A percentile compares a stretch with the other conserved stretches of the same genome.
phyloP scores from a whole-genome alignment of 495 filamentous ascomycete species.

The Corynascus novoguineensis region DNA sequence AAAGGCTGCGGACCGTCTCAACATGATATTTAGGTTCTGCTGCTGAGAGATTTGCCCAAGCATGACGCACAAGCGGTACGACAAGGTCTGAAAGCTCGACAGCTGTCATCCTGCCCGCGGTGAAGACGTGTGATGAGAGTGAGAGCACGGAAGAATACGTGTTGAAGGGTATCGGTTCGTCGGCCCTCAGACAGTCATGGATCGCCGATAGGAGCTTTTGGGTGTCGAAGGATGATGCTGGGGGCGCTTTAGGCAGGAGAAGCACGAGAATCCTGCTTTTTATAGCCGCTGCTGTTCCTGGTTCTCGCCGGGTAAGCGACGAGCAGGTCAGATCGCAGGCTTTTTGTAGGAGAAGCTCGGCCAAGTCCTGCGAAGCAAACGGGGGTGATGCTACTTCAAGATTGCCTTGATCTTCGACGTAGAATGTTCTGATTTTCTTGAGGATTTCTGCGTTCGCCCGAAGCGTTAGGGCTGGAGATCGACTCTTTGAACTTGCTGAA shows the following conservation, averaged over 20 bases:
- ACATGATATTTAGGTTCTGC: slow-evolving; percentile 86
- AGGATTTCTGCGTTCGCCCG: slow-evolving; percentile 49
- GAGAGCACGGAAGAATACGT: slow-evolving; percentile 57
- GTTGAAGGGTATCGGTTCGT: slow-evolving; percentile 36
- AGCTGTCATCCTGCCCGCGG: slow-evolving; percentile 49
- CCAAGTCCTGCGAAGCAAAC: slow-evolving; percentile 51
- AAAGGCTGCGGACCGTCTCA: slow-evolving; percentile 79
- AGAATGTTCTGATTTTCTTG: slow-evolving; percentile 59
- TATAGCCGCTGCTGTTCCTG: slow-evolving; percentile 36
- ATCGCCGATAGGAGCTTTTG: slow-evolving; percentile 53
- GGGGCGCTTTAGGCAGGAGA: slow-evolving; percentile 52
- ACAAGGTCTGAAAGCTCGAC: slow-evolving; percentile 60
- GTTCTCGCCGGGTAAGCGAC: slow-evolving; percentile 34
- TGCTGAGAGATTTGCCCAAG: slow-evolving; percentile 77
- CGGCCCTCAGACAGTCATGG: slow-evolving; percentile 36
- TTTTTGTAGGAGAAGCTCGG: slow-evolving; percentile 58
- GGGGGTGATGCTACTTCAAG: slow-evolving; percentile 49
- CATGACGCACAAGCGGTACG: slow-evolving; percentile 57
- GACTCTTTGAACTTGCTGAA: slow-evolving; percentile 29
- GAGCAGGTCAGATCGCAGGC: slow-evolving; percentile 50
- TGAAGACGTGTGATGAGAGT: slow-evolving; percentile 58
- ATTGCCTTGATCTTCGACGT: slow-evolving; percentile 53
- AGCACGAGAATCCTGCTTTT: slow-evolving; percentile 51
- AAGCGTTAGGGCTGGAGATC: slow-evolving; percentile 23
- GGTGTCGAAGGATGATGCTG: slow-evolving; percentile 48